These are phyloP conservation scores for Candida tammaniensis DNA, from an alignment of 805 yeast species.

Conservation along the genomic window DNA sequence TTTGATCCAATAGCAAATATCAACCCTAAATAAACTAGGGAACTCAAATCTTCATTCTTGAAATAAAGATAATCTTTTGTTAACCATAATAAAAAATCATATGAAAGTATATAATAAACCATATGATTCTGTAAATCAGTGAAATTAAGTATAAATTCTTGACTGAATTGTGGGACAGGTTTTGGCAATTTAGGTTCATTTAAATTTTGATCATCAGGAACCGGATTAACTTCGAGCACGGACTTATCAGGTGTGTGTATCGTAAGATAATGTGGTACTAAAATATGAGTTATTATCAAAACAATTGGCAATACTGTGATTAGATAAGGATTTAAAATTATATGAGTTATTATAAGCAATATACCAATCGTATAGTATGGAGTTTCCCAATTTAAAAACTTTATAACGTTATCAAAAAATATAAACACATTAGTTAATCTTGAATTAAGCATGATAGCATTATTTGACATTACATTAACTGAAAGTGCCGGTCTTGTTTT, in stretches of 20 bases:
- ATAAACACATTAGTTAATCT: constrained; percentile 62
- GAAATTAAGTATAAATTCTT: constrained; percentile 73
- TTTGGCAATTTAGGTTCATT: constrained; percentile 50
- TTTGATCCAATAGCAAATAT: constrained; percentile 21
- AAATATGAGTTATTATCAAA: constrained; percentile 48
- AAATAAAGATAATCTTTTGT: constrained; percentile 61
- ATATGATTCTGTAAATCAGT: constrained; percentile 84
- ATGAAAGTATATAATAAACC: constrained; percentile 58
- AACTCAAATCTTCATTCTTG: constrained; percentile 57
- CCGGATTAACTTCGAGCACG: constrained; percentile 25
- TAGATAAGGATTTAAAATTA: constrained; percentile 61
- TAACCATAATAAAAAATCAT: constrained; percentile 53
- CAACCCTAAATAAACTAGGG: constrained; percentile 45
- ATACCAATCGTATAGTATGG: constrained; percentile 61
- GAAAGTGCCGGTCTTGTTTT: constrained; percentile 66
- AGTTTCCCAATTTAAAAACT: constrained; percentile 61
- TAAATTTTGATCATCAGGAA: constrained; percentile 44
- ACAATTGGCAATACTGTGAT: constrained; percentile 54
- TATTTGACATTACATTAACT: constrained; percentile 65
- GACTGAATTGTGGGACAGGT: constrained; percentile 75
- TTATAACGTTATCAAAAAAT: constrained; percentile 53
- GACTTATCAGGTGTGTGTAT: constrained; percentile 61
- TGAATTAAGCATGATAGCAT: constrained; percentile 60
- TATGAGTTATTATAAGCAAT: constrained; percentile 46
- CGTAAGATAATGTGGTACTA: constrained; percentile 65